Conservation (phyloP, 2,329 filamentous ascomycete genomes). For the Paecilomyces dactylethromorphus region DNA sequence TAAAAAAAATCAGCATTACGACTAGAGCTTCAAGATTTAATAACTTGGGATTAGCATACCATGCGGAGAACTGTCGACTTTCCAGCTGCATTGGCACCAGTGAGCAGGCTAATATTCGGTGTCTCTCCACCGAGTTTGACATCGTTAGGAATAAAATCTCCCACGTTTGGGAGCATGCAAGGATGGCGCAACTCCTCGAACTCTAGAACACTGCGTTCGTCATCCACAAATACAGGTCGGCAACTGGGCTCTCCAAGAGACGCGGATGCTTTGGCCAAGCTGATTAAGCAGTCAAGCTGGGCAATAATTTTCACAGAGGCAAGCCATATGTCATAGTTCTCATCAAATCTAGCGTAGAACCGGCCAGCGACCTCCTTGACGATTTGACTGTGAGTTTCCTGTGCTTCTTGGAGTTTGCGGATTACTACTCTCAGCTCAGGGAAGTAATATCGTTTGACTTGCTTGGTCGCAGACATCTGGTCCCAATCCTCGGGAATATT, state of each 20-base stretch:
- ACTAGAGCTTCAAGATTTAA: not conserved
- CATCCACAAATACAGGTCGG: constrained; percentile 78
- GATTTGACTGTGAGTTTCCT: constrained; percentile 88
- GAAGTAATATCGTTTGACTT: constrained; percentile 92
- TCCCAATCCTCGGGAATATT: constrained; percentile 78
- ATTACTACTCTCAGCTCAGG: constrained; percentile 75
- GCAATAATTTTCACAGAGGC: constrained; percentile 83
- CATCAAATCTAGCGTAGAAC: constrained; percentile 83
- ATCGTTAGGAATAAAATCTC: constrained; percentile 95
- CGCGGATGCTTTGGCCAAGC: constrained; percentile 79
- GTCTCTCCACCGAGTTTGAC: constrained; percentile 74
- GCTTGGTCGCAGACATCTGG: constrained; percentile 90
- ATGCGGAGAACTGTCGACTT: constrained; percentile 95
- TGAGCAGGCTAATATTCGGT: constrained; percentile 83
- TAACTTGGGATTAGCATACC: constrained; percentile 46
- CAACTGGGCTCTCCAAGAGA: constrained; percentile 82
- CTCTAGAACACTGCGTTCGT: constrained; percentile 79
- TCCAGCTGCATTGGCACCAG: constrained; percentile 92
- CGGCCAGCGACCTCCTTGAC: constrained; percentile 76
- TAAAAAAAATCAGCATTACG: constrained; percentile 29
- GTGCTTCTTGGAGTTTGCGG: constrained; percentile 82
- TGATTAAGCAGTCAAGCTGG: constrained; percentile 91
- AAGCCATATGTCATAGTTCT: constrained; percentile 79
- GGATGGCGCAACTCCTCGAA: constrained; percentile 91
- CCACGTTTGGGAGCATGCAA: constrained; percentile 82